Percentiles rank a stretch among this genome's conserved stretches.
Evolutionary conservation across 2,329 filamentous ascomycete species (phyloP).

Genomic region (Aphanoascus verrucosus): DNA sequence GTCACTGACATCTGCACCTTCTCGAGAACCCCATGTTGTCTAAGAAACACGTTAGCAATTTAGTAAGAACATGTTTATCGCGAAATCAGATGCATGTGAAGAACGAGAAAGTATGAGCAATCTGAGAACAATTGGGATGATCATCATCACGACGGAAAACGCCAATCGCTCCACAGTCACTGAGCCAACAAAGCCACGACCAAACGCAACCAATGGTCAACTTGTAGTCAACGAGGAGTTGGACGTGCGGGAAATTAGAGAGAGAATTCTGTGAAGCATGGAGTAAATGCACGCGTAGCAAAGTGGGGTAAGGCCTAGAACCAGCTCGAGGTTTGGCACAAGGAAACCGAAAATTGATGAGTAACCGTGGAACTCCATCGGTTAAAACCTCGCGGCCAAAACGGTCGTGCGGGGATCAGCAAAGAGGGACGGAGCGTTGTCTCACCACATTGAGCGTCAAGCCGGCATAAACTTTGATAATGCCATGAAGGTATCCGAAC

Average conservation of each 20-base stretch:
- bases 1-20: slow-evolving; percentile 65
- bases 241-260: slow-evolving; percentile 4
- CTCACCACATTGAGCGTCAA: slow-evolving; percentile 73
- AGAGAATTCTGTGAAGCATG: background rate
- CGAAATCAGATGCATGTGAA: slow-evolving; percentile 7
- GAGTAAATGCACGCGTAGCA: background rate
- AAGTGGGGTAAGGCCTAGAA: slow-evolving; percentile 12
- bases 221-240: background rate
- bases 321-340: slow-evolving; percentile 3
- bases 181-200: background rate
- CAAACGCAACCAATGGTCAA: background rate
- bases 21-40: slow-evolving; percentile 87
- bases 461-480: slow-evolving; percentile 83
- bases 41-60: slow-evolving; percentile 29
- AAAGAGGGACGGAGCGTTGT: slow-evolving; percentile 15
- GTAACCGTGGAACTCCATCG: background rate
- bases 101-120: background rate
- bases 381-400: background rate
- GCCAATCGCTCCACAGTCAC: background rate
- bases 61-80: slow-evolving; percentile 5
- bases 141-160: background rate
- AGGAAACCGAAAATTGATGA: background rate
- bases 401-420: background rate
- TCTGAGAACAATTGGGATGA: background rate
- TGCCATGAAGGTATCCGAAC: slow-evolving; percentile 86